Evolutionary conservation across 1,139 yeast genomes (phyloP).

Genomic region (Geotrichum aggregatum): DNA sequence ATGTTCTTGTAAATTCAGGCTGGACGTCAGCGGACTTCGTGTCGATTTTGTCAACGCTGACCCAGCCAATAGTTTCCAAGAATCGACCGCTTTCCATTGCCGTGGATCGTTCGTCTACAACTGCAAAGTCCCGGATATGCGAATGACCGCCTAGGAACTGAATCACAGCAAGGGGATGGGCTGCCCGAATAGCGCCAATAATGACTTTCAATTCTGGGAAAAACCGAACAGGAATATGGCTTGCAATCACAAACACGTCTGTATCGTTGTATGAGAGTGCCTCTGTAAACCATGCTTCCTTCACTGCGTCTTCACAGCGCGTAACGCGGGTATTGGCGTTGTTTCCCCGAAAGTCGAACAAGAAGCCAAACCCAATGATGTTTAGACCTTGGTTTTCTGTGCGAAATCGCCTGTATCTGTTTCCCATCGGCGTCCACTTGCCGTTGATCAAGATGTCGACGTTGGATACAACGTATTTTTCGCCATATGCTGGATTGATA

Average conservation of each 20-base stretch:
- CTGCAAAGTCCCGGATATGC: constrained; percentile 79
- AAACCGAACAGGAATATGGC: constrained; percentile 75
- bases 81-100: constrained; percentile 89
- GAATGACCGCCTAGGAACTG: constrained; percentile 95
- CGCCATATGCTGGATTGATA: constrained; percentile 56
- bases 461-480: constrained; percentile 70
- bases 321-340: constrained; percentile 62
- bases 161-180: constrained; percentile 59
- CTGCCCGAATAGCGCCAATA: constrained; percentile 48
- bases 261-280: constrained; percentile 47
- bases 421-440: constrained; percentile 62
- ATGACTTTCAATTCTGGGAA: constrained; percentile 56
- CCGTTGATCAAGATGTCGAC: constrained; percentile 61
- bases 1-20: constrained; percentile 50
- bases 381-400: constrained; percentile 54
- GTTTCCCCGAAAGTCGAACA: constrained; percentile 68
- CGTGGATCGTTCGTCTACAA: constrained; percentile 62
- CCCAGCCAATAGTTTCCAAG: constrained; percentile 88
- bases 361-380: constrained; percentile 69
- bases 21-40: constrained; percentile 17
- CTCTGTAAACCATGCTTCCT: constrained; percentile 61
- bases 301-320: constrained; percentile 53
- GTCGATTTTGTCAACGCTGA: constrained; percentile 50
- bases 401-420: constrained; percentile 57
- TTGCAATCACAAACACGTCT: constrained; percentile 66